Evolutionary conservation across 148 eudicot genomes (phyloP).

Genomic region (Selenicereus undatus): DNA sequence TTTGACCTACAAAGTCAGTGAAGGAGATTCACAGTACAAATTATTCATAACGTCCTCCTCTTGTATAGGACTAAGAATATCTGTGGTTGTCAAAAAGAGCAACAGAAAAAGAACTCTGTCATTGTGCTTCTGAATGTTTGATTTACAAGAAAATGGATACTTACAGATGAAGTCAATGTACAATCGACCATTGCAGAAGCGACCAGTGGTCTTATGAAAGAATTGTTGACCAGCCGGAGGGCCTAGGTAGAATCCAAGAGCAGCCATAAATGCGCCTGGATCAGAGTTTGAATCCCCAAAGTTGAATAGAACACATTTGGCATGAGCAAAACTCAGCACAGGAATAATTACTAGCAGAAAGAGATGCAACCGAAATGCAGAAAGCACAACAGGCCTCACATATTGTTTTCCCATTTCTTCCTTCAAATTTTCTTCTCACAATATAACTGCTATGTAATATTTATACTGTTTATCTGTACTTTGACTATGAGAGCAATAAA

Average conservation of each 20-base stretch:
- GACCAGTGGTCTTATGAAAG: slow-evolving; percentile 40
- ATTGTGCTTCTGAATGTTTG: background rate
- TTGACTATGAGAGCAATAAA: slow-evolving; percentile 7
- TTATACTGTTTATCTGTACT: slow-evolving; percentile 13
- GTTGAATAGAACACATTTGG: slow-evolving; percentile 36
- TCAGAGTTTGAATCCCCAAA: slow-evolving; percentile 44
- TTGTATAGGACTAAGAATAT: background rate
- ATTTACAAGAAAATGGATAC: background rate
- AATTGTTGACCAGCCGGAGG: slow-evolving; percentile 43
- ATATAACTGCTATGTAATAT: background rate
- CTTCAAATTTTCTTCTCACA: background rate
- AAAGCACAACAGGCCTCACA: background rate
- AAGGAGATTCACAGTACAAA: background rate
- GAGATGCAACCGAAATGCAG: slow-evolving; percentile 8
- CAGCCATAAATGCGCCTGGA: slow-evolving; percentile 40
- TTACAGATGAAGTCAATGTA: slow-evolving; percentile 49
- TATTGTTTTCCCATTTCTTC: slow-evolving; percentile 18
- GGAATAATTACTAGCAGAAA: slow-evolving; percentile 9
- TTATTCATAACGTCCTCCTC: background rate
- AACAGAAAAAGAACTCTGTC: too few relatives aligned
- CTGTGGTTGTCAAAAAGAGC: background rate
- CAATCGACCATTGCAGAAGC: slow-evolving; percentile 51
- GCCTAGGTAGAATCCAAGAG: slow-evolving; percentile 35
- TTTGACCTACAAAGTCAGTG: slow-evolving; percentile 24
- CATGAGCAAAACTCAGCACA: slow-evolving; percentile 10